Base-by-base conservation (phyloP, 345 rosid species). In the Microcos paniculata region DNA sequence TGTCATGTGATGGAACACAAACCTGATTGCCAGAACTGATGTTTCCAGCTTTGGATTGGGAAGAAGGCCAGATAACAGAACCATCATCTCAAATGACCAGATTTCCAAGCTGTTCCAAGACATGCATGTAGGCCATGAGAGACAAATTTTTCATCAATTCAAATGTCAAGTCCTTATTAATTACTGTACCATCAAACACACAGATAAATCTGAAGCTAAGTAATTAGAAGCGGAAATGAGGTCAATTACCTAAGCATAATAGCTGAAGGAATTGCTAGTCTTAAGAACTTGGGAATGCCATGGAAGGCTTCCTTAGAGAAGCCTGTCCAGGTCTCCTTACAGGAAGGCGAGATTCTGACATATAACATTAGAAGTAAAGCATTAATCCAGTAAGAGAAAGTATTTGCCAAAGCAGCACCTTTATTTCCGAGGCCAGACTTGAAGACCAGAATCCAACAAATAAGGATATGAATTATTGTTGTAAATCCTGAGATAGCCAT, bases 401-500 rank as follows among this genome's bases (percentile, higher is more conserved):
- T 62, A 16, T 81, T 84, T 0, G 90, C 87, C 45, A 85, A 28
- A 19, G 92, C 90, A 66, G 89, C 92, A 6, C 92, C 90, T 81
- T 72, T 87, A 65, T 40, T 76, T 38, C 90, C 88, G 6, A 89
- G 83, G 9, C 85, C 85, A 31, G 84, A 78, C 56, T 78, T 81
- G 24, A 78, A 84, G n/a, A 89, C 87, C 48, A 87, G 82, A 46
- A 72, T 1, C 92, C 90, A 89, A 66, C 92, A 89, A 0, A 68
- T 35, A 6, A 81, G 70, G 5, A 85, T 23, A 18, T 89, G 92
- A 46, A 85, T 65, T 6, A 81, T 45, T 30, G 84, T 76, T 35
- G 90, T 82, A 24, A 82, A 59, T 70, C 82, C 90, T 14, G 90
- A 72, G 75, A 66, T 77, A n/a, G 81, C 51, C 84, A 87, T 81